Conservation (phyloP, 176 grass and related monocot species). For the Urochloa ruziziensis region DNA sequence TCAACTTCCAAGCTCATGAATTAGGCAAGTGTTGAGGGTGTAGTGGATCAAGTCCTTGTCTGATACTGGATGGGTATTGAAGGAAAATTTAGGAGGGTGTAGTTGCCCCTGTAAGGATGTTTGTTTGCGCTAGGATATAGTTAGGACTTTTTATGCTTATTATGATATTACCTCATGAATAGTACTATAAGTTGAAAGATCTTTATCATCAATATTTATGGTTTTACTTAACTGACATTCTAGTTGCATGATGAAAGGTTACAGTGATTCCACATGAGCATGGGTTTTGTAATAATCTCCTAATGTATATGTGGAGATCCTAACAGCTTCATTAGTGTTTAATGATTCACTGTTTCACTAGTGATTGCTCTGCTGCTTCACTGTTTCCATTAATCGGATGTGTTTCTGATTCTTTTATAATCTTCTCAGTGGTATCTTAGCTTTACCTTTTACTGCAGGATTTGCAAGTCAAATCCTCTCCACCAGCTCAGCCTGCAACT, state of each 20-base stretch:
- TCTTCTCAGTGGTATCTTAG: constrained; percentile 9
- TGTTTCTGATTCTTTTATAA: not conserved
- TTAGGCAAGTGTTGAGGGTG: not conserved
- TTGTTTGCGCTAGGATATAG: not conserved
- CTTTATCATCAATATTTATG: not conserved
- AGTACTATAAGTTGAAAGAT: not conserved
- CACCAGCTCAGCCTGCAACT: constrained; percentile 54
- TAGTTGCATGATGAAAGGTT: not conserved
- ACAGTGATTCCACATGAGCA: not conserved
- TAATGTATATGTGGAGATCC: not conserved
- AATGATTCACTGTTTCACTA: not conserved
- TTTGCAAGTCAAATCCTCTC: constrained; percentile 91
- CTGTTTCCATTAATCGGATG: not conserved
- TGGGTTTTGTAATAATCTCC: not conserved
- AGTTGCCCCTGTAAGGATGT: not conserved
- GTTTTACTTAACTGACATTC: not conserved
- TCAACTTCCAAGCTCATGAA: not conserved
- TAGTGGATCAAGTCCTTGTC: not conserved
- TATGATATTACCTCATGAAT: not conserved
- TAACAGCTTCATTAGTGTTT: constrained; percentile 9
- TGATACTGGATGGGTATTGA: not conserved
- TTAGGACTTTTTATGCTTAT: not conserved
- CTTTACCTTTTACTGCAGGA: constrained; percentile 54
- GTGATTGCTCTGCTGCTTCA: not conserved
- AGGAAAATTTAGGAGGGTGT: not conserved